These are phyloP conservation scores for Gastrodia elata DNA, from an alignment of 106 monocot species.

Conservation along the genomic window DNA sequence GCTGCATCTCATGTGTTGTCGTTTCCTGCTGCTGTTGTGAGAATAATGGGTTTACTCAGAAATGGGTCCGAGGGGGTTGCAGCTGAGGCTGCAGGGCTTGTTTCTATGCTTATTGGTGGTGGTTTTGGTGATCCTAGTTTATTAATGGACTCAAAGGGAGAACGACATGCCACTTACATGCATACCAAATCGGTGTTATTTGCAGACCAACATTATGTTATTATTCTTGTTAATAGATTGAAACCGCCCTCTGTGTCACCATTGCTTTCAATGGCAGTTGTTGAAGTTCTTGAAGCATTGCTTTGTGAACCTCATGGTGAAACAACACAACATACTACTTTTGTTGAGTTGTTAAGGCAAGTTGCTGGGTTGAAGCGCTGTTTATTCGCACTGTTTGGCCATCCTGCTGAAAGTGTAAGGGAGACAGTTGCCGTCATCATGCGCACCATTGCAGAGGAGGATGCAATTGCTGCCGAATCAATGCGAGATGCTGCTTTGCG, in stretches of 20 bases:
- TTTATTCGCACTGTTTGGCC: constrained; percentile 89
- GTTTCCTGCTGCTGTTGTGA: constrained; percentile 96
- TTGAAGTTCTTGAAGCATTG: constrained; percentile 96
- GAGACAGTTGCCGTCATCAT: constrained; percentile 92
- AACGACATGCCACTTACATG: constrained; percentile 94
- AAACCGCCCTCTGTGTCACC: constrained; percentile 82
- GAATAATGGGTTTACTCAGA: constrained; percentile 95
- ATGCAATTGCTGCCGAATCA: constrained; percentile 99
- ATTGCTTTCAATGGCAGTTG: constrained; percentile 84
- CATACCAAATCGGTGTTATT: constrained; percentile 95
- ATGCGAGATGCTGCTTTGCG: constrained; percentile 98
- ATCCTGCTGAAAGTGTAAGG: constrained; percentile 92
- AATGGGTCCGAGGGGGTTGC: constrained; percentile 96
- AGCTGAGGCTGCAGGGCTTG: constrained; percentile 79
- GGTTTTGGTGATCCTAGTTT: constrained; percentile 64
- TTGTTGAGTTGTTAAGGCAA: constrained; percentile 91
- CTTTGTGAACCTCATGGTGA: constrained; percentile 95
- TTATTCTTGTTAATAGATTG: constrained; percentile 83
- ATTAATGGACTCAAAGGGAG: constrained; percentile 74
- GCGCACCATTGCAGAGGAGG: constrained; percentile 99
- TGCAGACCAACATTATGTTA: constrained; percentile 57
- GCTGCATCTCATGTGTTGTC: constrained; percentile 97
- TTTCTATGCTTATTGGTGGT: constrained; percentile 91
- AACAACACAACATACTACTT: constrained; percentile 94
- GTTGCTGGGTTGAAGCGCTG: constrained; percentile 83